phyloP scores from a whole-genome alignment of 257 asterid genomes.

The Cruciata laevipes region DNA sequence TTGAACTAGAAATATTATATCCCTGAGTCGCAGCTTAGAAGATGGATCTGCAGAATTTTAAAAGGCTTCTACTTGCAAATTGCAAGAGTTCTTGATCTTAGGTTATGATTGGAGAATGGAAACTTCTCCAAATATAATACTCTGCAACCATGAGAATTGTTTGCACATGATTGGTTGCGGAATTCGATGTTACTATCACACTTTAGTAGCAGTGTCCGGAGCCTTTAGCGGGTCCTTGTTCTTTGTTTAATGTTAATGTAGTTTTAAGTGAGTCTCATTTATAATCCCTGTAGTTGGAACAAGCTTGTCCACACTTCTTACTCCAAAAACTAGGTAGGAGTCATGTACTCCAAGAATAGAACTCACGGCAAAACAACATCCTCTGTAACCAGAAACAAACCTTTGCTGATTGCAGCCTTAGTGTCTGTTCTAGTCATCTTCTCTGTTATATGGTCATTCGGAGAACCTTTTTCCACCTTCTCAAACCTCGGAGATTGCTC shows the following conservation, averaged over 20 bases:
- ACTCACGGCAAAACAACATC: constrained; percentile 26
- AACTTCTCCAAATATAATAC: constrained; percentile 3
- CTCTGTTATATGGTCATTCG: constrained; percentile 32
- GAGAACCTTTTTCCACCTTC: constrained; percentile 34
- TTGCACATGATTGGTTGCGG: constrained; percentile 8
- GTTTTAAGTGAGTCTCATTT: neutral
- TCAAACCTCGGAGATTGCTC: constrained; percentile 20
- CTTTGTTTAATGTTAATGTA: neutral
- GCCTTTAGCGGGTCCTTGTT: neutral
- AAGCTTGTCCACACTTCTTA: neutral
- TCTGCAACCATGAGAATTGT: neutral
- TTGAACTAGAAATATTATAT: neutral
- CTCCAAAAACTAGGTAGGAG: neutral
- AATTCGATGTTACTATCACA: neutral
- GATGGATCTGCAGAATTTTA: constrained; percentile 8
- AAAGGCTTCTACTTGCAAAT: neutral
- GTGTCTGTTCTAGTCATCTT: constrained; percentile 22
- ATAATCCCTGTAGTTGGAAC: neutral
- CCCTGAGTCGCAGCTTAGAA: constrained; percentile 4
- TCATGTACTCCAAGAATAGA: constrained; percentile 26
- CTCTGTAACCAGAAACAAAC: constrained; percentile 17
- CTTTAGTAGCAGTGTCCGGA: neutral
- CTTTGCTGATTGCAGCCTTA: constrained; percentile 20
- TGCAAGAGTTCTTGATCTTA: neutral
- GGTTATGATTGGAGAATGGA: neutral